Percentiles rank a stretch among this genome's conserved stretches.
Conservation (phyloP, 1,139 yeast species). For the Geotrichum klebahnii region DNA sequence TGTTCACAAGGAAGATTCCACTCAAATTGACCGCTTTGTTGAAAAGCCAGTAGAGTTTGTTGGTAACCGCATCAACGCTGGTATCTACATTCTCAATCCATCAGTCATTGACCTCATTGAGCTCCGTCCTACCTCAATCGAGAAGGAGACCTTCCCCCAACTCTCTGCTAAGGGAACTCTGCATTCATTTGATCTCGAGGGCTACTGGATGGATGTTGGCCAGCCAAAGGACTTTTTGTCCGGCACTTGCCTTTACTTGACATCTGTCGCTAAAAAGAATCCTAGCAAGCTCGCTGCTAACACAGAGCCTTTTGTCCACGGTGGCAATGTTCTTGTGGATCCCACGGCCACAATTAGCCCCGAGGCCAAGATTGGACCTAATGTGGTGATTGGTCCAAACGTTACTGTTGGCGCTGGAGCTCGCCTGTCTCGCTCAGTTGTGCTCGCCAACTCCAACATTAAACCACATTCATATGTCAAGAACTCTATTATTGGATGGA, state of each 20-base stretch:
- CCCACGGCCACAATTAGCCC: constrained; percentile 92
- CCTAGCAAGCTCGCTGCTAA: constrained; percentile 65
- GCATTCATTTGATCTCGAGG: constrained; percentile 95
- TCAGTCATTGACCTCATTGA: constrained; percentile 93
- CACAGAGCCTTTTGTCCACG: constrained; percentile 66
- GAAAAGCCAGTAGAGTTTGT: constrained; percentile 93
- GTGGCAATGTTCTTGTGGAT: constrained; percentile 93
- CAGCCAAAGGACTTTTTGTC: constrained; percentile 99
- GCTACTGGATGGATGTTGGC: constrained; percentile 99
- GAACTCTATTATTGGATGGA: constrained; percentile 98
- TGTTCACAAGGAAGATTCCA: constrained; percentile 90
- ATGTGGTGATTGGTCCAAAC: constrained; percentile 96
- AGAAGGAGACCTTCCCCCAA: constrained; percentile 98
- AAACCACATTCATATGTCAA: constrained; percentile 98
- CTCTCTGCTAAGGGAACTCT: constrained; percentile 84
- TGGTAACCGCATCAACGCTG: constrained; percentile 96
- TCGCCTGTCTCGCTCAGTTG: constrained; percentile 92
- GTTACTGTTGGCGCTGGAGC: constrained; percentile 97
- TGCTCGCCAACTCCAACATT: constrained; percentile 83
- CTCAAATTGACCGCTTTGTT: constrained; percentile 95
- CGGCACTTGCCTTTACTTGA: constrained; percentile 90
- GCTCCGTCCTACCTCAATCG: constrained; percentile 97
- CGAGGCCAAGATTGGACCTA: constrained; percentile 95
- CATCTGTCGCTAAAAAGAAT: constrained; percentile 75
- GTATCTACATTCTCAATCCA: constrained; percentile 94